Base-by-base conservation (phyloP, 495 filamentous ascomycete genomes). In the Aspergillus nidulans region DNA sequence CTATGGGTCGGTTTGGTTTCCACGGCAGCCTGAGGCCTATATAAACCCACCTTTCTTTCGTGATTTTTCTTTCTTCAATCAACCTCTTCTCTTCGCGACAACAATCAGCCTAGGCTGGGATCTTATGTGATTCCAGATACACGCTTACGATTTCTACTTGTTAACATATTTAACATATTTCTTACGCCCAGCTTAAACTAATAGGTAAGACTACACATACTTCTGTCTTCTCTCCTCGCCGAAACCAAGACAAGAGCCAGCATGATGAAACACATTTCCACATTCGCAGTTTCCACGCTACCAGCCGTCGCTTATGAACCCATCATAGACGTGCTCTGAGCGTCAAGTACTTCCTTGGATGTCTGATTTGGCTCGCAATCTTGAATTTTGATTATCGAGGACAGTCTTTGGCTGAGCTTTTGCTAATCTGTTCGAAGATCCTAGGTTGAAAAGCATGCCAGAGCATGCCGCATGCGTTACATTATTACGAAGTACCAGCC, bases 221-320 rank as follows among this genome's bases (percentile, higher is more conserved):
- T 51, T 46, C 61, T 40, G 55, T 43, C 57, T n/a, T 62, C 20
- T 46, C 2, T 28, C 23, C 8, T 4, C 44, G 10, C 9, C 41
- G 21, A 43, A 44, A 44, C 18, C 20, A 23, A 45, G 3, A 26
- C 19, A 44, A 55, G 65, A 63, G 61, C 52, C 62, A 34, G 30
- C 65, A 77, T 75, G 75, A 78, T 78, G 73, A 78, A 76, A 77
- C 25, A 46, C 63, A 69, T 75, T n/a, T 67, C 75, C 69, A 74
- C 72, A 77, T 78, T 78, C 75, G 75, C 75, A 78, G 75, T 76
- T 78, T 78, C 70, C 72, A 78, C 75, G 73, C 73, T 72, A 39
- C 36, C n/a, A 77, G 75, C 60, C 72, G 69, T 75, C 71, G 72
- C 58, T 34, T 63, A 49, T 69, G 73, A 77, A 78, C 73, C 73